Conservation (phyloP, 768 basidiomycete genomes). For the Lactarius akahatsu region DNA sequence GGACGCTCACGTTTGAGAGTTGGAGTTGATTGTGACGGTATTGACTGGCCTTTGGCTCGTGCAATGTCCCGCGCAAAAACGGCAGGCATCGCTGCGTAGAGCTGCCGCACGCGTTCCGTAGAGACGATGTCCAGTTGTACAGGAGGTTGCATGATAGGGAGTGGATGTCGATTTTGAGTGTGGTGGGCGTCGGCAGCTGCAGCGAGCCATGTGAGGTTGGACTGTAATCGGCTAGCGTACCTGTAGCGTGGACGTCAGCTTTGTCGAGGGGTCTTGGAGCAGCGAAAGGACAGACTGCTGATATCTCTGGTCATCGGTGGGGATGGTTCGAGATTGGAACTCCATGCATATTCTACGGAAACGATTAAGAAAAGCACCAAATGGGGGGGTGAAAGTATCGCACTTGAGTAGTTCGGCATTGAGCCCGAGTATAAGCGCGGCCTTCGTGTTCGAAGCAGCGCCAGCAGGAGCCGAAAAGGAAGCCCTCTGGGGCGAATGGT, state of each 20-base stretch:
- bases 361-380: conserved; percentile 1
- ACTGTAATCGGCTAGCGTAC: conserved; percentile 60
- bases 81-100: conserved; percentile 60
- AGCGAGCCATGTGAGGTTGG: conserved; percentile 71
- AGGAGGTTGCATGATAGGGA: conserved; percentile 59
- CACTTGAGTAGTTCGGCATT: conserved; percentile 72
- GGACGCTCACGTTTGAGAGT: conserved; percentile 63
- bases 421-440: conserved; percentile 59
- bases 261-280: conserved; percentile 19
- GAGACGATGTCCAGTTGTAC: conserved; percentile 50
- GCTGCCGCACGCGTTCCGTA: conserved; percentile 58
- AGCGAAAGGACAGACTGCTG: conserved; percentile 49
- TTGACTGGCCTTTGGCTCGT: conserved; percentile 34
- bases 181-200: conserved; percentile 56
- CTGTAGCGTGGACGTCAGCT: conserved; percentile 39
- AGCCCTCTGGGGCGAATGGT: conserved; percentile 26
- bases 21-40: conserved; percentile 31
- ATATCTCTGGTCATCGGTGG: conserved; percentile 49
- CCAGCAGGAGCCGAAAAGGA: conserved; percentile 14
- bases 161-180: conserved; percentile 34
- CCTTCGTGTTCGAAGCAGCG: conserved; percentile 45
- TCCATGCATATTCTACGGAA: conserved; percentile 55
- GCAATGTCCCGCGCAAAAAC: conserved; percentile 54
- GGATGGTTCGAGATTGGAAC: conserved; percentile 54
- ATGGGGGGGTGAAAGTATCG: conserved; percentile 27